Evolutionary conservation across 2,329 filamentous ascomycete species (phyloP).

Genomic region (Lasiodiplodia sp.): DNA sequence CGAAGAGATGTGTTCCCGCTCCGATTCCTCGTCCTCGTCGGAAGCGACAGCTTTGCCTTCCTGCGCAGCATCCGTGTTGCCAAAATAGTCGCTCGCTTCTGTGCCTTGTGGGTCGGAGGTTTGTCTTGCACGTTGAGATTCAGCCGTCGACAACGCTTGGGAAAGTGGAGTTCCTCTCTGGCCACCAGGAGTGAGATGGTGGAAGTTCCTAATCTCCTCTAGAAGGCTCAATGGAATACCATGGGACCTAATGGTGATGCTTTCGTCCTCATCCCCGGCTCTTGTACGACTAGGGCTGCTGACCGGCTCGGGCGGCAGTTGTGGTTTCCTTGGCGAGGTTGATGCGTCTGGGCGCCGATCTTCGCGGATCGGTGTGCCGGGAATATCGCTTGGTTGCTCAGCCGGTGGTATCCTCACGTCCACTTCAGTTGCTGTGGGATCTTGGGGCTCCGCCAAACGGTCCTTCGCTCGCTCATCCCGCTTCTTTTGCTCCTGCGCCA

Average conservation of each 20-base stretch:
- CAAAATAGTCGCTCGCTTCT: slow-evolving; percentile 30
- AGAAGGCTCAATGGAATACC: slow-evolving; percentile 58
- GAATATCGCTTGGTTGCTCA: slow-evolving; percentile 7
- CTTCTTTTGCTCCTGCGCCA: slow-evolving; percentile 59
- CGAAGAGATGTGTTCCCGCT: slow-evolving; percentile 86
- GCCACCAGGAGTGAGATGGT: slow-evolving; percentile 57
- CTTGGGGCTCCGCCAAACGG: slow-evolving; percentile 32
- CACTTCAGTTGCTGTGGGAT: not conserved
- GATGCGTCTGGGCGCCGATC: slow-evolving; percentile 22
- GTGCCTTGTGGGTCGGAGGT: slow-evolving; percentile 30
- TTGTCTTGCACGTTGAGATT: slow-evolving; percentile 40
- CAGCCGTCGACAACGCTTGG: slow-evolving; percentile 55
- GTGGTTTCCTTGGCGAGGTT: slow-evolving; percentile 25
- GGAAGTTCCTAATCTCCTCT: slow-evolving; percentile 64
- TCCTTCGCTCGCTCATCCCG: slow-evolving; percentile 48
- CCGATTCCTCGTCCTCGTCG: slow-evolving; percentile 68
- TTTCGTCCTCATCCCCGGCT: not conserved
- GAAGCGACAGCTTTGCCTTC: slow-evolving; percentile 27
- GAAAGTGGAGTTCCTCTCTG: slow-evolving; percentile 58
- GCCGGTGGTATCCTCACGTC: slow-evolving; percentile 2
- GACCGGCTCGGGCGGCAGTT: slow-evolving; percentile 14
- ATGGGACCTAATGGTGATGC: not conserved
- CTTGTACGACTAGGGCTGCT: slow-evolving; percentile 1
- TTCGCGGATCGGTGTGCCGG: slow-evolving; percentile 15
- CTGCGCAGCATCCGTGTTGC: not conserved